Percentiles rank a stretch among this genome's conserved stretches.
Conservation (phyloP, 202 grass and related monocot genomes). For the Setaria italica region DNA sequence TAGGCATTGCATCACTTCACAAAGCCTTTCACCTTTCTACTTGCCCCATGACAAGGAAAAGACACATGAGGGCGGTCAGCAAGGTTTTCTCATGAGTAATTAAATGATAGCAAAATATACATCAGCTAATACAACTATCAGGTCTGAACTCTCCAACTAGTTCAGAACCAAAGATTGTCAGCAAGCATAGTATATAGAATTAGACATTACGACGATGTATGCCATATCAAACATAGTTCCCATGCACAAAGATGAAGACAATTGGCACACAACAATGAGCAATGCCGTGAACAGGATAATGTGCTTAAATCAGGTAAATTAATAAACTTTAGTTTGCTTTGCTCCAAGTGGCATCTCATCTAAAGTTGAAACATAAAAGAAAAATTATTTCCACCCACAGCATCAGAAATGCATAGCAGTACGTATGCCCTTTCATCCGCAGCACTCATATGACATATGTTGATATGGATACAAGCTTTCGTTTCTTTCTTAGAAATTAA, state of each 20-base stretch:
- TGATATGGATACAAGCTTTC: background rate
- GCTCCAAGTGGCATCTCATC: background rate
- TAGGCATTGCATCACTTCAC: slow-evolving; percentile 15
- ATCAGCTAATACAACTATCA: background rate
- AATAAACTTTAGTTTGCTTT: background rate
- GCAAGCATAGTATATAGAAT: background rate
- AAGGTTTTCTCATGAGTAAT: background rate
- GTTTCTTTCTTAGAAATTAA: background rate
- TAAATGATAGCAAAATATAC: background rate
- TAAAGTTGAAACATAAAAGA: background rate
- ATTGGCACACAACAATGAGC: background rate
- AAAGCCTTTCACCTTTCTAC: background rate
- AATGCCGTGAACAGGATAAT: background rate
- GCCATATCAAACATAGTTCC: background rate
- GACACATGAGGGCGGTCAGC: background rate
- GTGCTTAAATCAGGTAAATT: background rate
- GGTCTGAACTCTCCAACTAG: background rate
- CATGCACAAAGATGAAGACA: background rate
- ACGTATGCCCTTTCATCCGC: background rate
- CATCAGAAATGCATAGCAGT: background rate
- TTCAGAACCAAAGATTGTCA: background rate
- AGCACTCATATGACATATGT: background rate
- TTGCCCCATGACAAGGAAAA: background rate
- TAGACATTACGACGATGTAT: background rate
- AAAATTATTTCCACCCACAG: background rate